Conservation (phyloP, 2,329 filamentous ascomycete genomes). For the Penicillium sp. region DNA sequence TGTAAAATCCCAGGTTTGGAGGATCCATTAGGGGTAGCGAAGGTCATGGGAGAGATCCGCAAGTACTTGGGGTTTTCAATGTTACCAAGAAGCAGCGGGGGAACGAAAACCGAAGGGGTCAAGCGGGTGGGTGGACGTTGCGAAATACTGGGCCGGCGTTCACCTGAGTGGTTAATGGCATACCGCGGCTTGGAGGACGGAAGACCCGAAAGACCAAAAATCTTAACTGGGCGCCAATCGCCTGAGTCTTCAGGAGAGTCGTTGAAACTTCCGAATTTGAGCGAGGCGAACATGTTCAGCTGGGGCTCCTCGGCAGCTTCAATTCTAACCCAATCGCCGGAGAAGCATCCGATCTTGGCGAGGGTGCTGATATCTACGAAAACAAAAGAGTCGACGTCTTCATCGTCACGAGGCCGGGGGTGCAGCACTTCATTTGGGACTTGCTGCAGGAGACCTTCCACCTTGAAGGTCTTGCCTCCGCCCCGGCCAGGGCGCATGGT, state of each 20-base stretch:
- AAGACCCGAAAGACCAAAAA: slow-evolving; percentile 78
- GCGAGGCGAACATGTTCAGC: slow-evolving; percentile 56
- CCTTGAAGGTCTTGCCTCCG: slow-evolving; percentile 77
- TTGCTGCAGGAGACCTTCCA: slow-evolving; percentile 68
- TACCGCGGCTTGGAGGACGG: slow-evolving; percentile 55
- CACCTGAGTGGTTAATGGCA: slow-evolving; percentile 49
- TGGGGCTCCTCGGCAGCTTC: slow-evolving; percentile 71
- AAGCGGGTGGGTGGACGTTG: slow-evolving; percentile 45
- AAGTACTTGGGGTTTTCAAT: slow-evolving; percentile 75
- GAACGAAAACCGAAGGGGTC: slow-evolving; percentile 69
- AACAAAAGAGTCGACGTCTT: slow-evolving; percentile 80
- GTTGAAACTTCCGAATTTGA: slow-evolving; percentile 55
- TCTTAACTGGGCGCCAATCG: slow-evolving; percentile 80
- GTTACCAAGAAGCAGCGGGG: slow-evolving; percentile 83
- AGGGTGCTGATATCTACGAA: slow-evolving; percentile 87
- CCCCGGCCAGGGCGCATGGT: slow-evolving; percentile 72
- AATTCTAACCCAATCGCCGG: slow-evolving; percentile 90
- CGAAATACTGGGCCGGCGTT: slow-evolving; percentile 55
- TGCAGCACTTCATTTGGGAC: slow-evolving; percentile 79
- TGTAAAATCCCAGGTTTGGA: slow-evolving; percentile 58
- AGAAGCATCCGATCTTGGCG: slow-evolving; percentile 91
- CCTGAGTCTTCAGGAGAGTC: slow-evolving; percentile 55
- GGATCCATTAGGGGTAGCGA: slow-evolving; percentile 39
- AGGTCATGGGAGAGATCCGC: slow-evolving; percentile 63
- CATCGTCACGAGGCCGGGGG: slow-evolving; percentile 77